Conservation (phyloP, 2,329 filamentous ascomycete genomes). For the Botrytis pseudocinerea region DNA sequence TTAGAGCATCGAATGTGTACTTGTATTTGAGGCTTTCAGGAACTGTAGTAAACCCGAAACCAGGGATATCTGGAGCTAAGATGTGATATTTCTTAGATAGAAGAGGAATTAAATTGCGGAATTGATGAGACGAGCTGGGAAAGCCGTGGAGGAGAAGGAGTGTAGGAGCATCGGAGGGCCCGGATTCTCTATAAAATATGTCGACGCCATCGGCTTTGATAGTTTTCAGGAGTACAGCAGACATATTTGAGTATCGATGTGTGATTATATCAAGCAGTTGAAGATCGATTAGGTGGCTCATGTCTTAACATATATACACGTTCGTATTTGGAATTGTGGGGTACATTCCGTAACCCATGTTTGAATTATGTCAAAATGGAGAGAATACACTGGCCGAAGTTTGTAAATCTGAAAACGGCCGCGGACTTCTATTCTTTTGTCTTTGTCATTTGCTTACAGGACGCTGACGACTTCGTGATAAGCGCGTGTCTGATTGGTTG, state of each 20-base stretch:
- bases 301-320: constrained; percentile 2
- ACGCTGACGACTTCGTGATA: background rate
- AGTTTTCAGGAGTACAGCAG: background rate
- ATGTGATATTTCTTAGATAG: constrained; percentile 45
- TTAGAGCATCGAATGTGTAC: constrained; percentile 56
- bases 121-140: constrained; percentile 48
- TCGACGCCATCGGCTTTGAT: constrained; percentile 42
- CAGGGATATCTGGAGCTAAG: constrained; percentile 60
- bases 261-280: background rate
- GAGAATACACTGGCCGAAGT: background rate
- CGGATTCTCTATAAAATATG: constrained; percentile 47
- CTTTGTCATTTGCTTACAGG: constrained; percentile 11
- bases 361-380: background rate
- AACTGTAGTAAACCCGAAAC: constrained; percentile 58
- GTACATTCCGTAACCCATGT: background rate
- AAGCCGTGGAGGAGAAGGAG: constrained; percentile 50
- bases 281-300: constrained; percentile 9
- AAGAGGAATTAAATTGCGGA: constrained; percentile 48
- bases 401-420: background rate
- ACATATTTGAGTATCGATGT: background rate
- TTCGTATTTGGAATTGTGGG: background rate
- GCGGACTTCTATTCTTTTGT: background rate
- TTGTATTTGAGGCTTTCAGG: constrained; percentile 50
- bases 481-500: background rate
- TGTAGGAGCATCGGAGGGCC: constrained; percentile 39